Conservation (phyloP, 2,329 filamentous ascomycete genomes). For the Colletotrichum phormii region DNA sequence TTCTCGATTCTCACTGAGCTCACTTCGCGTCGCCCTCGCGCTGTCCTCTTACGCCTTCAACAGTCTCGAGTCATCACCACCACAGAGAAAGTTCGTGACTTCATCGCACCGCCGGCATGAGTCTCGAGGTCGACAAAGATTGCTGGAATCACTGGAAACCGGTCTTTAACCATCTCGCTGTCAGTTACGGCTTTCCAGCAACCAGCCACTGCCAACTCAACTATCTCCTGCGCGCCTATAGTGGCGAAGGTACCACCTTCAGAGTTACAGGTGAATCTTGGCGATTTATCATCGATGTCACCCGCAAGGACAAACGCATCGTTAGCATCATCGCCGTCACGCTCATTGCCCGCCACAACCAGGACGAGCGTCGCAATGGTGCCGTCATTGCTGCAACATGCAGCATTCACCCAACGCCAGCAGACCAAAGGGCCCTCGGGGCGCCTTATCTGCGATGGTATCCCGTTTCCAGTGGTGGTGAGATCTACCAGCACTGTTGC, state of each 20-base stretch:
- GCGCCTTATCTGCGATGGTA: constrained; percentile 3
- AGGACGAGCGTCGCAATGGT: not conserved
- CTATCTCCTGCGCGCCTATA: no score
- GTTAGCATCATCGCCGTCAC: constrained; percentile 22
- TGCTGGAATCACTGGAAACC: no score
- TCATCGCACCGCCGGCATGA: no score
- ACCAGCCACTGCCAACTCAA: no score
- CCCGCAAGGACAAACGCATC: not conserved
- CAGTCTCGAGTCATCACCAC: no score
- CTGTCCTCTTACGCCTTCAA: no score
- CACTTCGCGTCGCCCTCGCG: no score
- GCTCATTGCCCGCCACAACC: not conserved
- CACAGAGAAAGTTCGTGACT: no score
- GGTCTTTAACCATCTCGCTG: no score
- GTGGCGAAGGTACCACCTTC: constrained; percentile 18
- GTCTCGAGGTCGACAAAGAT: no score
- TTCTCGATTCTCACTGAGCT: no score
- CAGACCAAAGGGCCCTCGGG: not conserved
- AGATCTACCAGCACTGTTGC: constrained; percentile 19
- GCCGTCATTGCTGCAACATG: constrained; percentile 14
- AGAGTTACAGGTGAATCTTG: not conserved
- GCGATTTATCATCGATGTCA: constrained; percentile 20
- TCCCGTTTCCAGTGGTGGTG: constrained; percentile 8
- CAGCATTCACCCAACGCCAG: not conserved
- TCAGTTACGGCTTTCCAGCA: no score